Conservation (phyloP, 108 stramenopile genomes). For the Pseudonitzschia multiseries region DNA sequence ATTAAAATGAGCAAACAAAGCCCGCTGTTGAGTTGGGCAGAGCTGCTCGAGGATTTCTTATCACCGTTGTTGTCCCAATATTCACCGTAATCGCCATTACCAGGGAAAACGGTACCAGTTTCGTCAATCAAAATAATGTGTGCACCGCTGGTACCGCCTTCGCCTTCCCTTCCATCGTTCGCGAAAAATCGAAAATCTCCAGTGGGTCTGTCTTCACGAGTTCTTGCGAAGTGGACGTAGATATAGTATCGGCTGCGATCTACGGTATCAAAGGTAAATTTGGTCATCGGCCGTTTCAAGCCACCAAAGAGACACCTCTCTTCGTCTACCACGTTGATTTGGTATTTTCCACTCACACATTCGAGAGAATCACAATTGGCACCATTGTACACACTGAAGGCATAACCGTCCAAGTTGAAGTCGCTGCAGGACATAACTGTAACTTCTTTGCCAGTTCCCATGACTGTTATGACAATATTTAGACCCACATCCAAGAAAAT, state of each 20-base stretch:
- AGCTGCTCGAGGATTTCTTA: not conserved
- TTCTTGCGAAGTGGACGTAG: slow-evolving; percentile 28
- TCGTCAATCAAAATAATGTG: not conserved
- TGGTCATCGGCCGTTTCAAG: slow-evolving; percentile 20
- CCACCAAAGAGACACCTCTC: slow-evolving; percentile 24
- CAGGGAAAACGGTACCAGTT: not conserved
- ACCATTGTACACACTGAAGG: slow-evolving; percentile 32
- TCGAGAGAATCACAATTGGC: slow-evolving; percentile 22
- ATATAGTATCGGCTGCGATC: slow-evolving; percentile 38
- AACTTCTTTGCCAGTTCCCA: slow-evolving; percentile 32
- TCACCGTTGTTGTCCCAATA: not conserved
- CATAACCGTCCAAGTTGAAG: slow-evolving; percentile 35
- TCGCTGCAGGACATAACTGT: slow-evolving; percentile 27
- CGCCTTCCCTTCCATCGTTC: slow-evolving; percentile 28
- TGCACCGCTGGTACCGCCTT: slow-evolving; percentile 15
- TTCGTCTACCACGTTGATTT: slow-evolving; percentile 3
- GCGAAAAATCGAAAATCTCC: slow-evolving; percentile 30
- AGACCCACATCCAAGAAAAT: not conserved
- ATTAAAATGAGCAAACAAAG: not conserved
- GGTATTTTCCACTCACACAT: slow-evolving; percentile 26
- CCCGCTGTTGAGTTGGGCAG: not conserved
- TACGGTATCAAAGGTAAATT: slow-evolving; percentile 19
- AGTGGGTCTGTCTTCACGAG: slow-evolving; percentile 19
- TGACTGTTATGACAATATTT: not conserved
- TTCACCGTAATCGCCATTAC: not conserved